Evolutionary conservation across 1,284 basidiomycete species (phyloP), one percentile per base, ranked within the genome.

Genomic region (Moesziomyces aphidis): DNA sequence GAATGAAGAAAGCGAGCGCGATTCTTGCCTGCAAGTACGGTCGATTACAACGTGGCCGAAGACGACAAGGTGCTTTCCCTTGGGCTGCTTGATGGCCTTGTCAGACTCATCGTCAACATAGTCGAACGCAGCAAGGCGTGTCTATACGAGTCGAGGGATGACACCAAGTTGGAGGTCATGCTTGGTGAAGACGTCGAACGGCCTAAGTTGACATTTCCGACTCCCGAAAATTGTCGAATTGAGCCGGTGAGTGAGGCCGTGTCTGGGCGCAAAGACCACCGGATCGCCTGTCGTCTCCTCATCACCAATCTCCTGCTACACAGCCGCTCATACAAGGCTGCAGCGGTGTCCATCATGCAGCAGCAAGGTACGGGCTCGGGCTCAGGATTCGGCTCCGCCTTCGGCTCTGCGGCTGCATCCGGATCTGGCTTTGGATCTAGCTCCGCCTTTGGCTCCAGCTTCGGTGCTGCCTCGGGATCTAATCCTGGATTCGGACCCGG

Each of bases 381-480:
- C 11, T 19, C 17, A 17, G 39, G 39, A 4, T 42, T 19, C 17
- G 39, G 39, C 17, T 42, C 19, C 17, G 39, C 17, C 6, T 42
- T 42, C 19, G 39, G 39, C 39, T 42, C 39, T 19, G 39, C 11
- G 39, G 13, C 19, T 8, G 39, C 3, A 6, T 42, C 19, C 7
- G 39, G 39, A 17, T 42, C 39, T 6, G 19, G 39, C 39, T 42
- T 19, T 11, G 55, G 50, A n/a, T 34, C 55, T 23, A 36, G 55
- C 47, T 50, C 48, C 17, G 47, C 39, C 48, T 50, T 28, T n/a
- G 64, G 54, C 45, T 53, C 39, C 5, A 46, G 58, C 1, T 52
- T 44, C 11, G 56, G 56, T 22, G 45, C 51, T 2, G 46, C 48
- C 6, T 45, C 34, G 17, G 57, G 22, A 13, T 47, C 24, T 15